Base-by-base conservation (phyloP, 1,139 yeast species). In the Kodamaea alishanica region DNA sequence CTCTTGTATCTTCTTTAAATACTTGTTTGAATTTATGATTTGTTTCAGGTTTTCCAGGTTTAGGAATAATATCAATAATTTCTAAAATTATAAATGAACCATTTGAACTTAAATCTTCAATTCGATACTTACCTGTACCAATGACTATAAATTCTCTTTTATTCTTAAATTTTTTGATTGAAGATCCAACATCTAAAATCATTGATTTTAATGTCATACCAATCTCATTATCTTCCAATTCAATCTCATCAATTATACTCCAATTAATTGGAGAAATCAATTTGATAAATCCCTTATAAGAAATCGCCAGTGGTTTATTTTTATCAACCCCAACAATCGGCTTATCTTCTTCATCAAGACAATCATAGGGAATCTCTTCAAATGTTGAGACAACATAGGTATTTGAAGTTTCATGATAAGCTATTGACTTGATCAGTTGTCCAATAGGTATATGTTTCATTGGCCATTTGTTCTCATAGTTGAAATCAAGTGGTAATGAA, bases 11-110 rank as follows among this genome's bases (percentile, higher is more conserved):
- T 60, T 90, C 97, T 34, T 77, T 73, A 40, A 79, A 80, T n/a
- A 86, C 71, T 47, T 81, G 79, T 54, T 87, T 87, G 49, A 92
- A 72, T 58, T 84, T 85, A 57, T 77, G 86, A 49, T 81, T 83
- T 1, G 90, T 83, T 51, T 88, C 95, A 0, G 97, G 96, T 44
- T 73, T 77, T 0, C 85, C 92, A 1, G 94, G 94, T 53, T 89
- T 96, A 0, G 97, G 96, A 44, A 88, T 88, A 57, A 89, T 85
- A 46, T 83, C 90, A 38, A 85, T 82, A 30, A 87, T 72, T 48
- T 89, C 96, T 50, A 67, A 81, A 2, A 90, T 66, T 47, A 81
- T 79, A 60, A 88, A 84, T 2, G 84, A 70, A 0, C 98, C 98
- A 52, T 81, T 79, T 1, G 95, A 78, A 5, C 89, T 77, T 41